A percentile compares a stretch with the other conserved stretches of the same genome.
These are phyloP conservation scores for Corymbia citriodora DNA, from an alignment of 441 rosid species.

Conservation along the genomic window DNA sequence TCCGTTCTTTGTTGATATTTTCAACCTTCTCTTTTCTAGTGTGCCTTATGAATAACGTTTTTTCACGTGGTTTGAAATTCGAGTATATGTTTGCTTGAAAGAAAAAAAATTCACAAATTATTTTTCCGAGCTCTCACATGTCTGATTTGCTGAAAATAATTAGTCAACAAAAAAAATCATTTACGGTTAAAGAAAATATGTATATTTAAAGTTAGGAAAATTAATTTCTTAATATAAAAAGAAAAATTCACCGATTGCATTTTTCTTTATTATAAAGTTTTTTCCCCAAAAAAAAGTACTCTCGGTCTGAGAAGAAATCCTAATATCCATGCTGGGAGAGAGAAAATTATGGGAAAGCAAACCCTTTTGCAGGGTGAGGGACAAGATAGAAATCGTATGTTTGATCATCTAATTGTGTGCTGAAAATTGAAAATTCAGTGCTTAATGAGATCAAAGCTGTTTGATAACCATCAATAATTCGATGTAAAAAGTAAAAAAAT, in stretches of 20 bases:
- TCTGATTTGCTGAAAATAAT: background rate
- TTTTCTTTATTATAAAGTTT: background rate
- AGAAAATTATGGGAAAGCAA: background rate
- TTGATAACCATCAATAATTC: background rate
- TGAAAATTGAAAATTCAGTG: background rate
- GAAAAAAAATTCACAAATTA: background rate
- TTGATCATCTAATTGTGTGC: background rate
- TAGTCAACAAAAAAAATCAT: background rate
- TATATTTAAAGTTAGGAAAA: background rate
- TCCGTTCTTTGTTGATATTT: background rate
- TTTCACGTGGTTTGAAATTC: background rate
- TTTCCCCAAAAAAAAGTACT: background rate
- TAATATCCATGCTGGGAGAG: background rate
- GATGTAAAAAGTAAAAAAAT: background rate
- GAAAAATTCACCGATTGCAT: background rate
- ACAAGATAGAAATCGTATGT: background rate
- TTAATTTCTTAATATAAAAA: background rate
- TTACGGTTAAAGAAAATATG: background rate
- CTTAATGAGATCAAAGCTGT: background rate
- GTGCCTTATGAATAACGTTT: background rate
- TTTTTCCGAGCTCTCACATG: background rate
- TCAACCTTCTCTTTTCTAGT: background rate
- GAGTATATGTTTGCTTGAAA: background rate
- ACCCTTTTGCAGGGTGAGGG: background rate
- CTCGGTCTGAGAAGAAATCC: background rate